Evolutionary conservation across 139 green algal genomes (phyloP).

Genomic region (Closterium sp.): DNA sequence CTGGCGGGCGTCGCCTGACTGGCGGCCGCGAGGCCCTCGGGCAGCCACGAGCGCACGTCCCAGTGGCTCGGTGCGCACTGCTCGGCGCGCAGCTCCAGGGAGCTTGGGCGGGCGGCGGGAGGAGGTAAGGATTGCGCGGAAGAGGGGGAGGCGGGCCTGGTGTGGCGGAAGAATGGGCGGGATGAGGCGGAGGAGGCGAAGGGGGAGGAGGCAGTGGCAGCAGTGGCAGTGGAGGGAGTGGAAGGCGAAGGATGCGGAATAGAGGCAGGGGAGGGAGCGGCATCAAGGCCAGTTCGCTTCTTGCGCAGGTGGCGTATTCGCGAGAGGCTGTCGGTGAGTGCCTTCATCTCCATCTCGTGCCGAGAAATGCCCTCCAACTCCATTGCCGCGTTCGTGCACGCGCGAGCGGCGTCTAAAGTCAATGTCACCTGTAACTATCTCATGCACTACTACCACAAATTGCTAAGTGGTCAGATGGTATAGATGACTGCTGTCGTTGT

Average conservation of each 20-base stretch:
- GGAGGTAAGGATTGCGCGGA: background rate
- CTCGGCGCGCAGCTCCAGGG: background rate
- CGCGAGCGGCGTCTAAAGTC: background rate
- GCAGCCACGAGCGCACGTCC: background rate
- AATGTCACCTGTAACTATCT: background rate
- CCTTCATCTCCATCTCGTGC: conserved; percentile 3
- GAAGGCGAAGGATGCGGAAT: background rate
- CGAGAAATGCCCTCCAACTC: background rate
- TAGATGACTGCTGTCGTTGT: background rate
- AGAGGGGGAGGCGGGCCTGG: background rate
- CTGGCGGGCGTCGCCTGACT: background rate
- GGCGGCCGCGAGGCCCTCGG: background rate
- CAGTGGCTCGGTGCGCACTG: background rate
- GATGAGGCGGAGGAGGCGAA: background rate
- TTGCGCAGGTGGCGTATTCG: background rate
- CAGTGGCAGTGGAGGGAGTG: background rate
- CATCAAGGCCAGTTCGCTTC: background rate
- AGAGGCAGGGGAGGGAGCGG: background rate
- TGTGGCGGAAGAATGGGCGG: background rate
- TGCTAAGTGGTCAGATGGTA: background rate
- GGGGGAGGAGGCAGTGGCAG: background rate
- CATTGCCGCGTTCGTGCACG: background rate
- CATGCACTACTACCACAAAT: background rate
- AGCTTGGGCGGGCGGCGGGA: background rate
- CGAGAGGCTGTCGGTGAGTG: background rate